Evolutionary conservation across 1,284 basidiomycete species (phyloP), one percentile per base, ranked within the genome.

Genomic region (Cryptococcus neoformans): DNA sequence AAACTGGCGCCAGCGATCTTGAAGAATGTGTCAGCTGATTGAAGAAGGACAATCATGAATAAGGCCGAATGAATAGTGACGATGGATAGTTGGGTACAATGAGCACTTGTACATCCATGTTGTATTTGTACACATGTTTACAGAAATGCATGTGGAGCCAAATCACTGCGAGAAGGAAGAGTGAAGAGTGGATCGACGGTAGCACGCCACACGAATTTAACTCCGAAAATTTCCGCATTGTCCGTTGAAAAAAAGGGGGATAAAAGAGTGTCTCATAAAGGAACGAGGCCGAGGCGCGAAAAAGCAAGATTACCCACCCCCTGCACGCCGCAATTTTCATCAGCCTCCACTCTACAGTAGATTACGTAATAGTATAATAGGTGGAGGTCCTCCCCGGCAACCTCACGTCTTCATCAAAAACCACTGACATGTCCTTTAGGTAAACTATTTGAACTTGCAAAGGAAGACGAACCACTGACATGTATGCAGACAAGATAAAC

Each of bases 401-500:
- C 28, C 28, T 11, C 17, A 38, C 39, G 34, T 34, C 17, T 14
- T 39, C n/a, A 36, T 41, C 11, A 41, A 41, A 41, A n/a, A 11
- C 12, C 40, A 41, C 16, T 41, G 40, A 5, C 40, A 47, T 47
- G 46, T 47, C 46, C 9, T 47, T 47, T 35, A 16, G 46, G 46
- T 47, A 28, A 12, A 28, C 34, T 47, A 16, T 47, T 34, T 10
- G n/a, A 8, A 16, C 16, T 6, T n/a, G 44, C 14, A 6, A 17
- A 46, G 44, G 10, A 11, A 11, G 44, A 16, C 14, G 16, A 1
- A 45, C 21, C 8, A 21, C 48, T 35, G 49, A 41, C 35, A 41
- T 11, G 38, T 12, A n/a, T 12, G 6, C 34, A 76, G 75, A 51
- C 69, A 72, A 49, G 75, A 77, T 58, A 77, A 77, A 44, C 72